Evolutionary conservation across 495 filamentous ascomycete species (phyloP).

Genomic region (Durotheca rogersii): DNA sequence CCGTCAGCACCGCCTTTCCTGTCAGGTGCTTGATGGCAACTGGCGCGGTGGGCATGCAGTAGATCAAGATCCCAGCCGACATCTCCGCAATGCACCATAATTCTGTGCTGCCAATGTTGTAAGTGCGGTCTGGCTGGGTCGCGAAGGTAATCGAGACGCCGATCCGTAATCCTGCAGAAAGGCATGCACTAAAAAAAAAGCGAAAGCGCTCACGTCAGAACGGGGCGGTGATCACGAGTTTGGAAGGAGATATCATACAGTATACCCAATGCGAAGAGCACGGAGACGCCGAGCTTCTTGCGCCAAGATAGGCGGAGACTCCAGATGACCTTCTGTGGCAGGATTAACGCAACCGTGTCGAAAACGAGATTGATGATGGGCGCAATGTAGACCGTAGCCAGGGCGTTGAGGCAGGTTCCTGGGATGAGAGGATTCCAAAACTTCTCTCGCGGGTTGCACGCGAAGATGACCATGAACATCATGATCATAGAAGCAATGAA

Average conservation of each 20-base stretch:
- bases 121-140: not conserved
- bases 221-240: not conserved
- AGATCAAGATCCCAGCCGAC: slow-evolving; percentile 12
- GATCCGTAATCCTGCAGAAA: not conserved
- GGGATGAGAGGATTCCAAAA: slow-evolving; percentile 38
- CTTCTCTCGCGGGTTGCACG: slow-evolving; percentile 39
- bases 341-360: slow-evolving; percentile 53
- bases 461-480: slow-evolving; percentile 43
- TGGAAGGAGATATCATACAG: slow-evolving; percentile 42
- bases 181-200: slow-evolving; percentile 1
- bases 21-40: slow-evolving; percentile 20
- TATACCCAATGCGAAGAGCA: slow-evolving; percentile 56
- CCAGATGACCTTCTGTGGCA: slow-evolving; percentile 51
- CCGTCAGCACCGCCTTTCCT: not conserved
- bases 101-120: not conserved
- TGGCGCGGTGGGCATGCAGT: slow-evolving; percentile 21
- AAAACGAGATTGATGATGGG: slow-evolving; percentile 54
- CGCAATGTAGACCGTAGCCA: slow-evolving; percentile 48
- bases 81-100: slow-evolving; percentile 12
- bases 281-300: slow-evolving; percentile 51
- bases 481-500: slow-evolving; percentile 44
- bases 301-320: slow-evolving; percentile 44
- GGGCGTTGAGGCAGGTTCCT: slow-evolving; percentile 49
- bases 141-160: not conserved
- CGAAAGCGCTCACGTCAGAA: not conserved